Evolutionary conservation across 257 asterid genomes (phyloP), one percentile per base, ranked within the genome.

Genomic region (Sherardia arvensis): DNA sequence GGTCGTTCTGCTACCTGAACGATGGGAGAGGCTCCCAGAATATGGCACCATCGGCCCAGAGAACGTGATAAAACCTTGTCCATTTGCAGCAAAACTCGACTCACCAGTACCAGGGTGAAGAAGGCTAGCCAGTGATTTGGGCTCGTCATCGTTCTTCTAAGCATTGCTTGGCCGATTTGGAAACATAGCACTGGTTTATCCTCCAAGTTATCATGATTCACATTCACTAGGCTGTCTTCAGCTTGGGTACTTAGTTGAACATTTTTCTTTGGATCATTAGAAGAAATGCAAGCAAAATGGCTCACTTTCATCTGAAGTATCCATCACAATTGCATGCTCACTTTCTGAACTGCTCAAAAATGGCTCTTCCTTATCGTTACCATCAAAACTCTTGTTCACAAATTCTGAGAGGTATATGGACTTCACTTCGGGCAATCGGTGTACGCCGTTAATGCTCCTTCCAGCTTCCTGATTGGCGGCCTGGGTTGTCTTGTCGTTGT

Each of bases 1-100:
- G 58, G 97, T 79, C 14, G 97, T 75, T 75, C 99, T 93, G 81
- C 88, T 84, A 57, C 87, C 97, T 1, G 99, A 93, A 55, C 97
- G 88, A 72, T 79, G 80, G 65, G 99, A 93, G 48, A 76, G 51
- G 83, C 87, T 93, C 18, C 96, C 96, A 0, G 97, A 84, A 69
- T 49, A 61, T 5, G 92, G 51, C 51, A 43, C 70, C 34, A 85
- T 76, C 17, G 87, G 91, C 61, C 93, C 97, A 0, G 99, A 85
- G 72, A 71, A 81, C 49, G 85, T 72, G 27, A 83, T 71, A 38
- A 76, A 75, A 69, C 84, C 84, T 34, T 81, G 76, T 54, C 81
- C 81, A 8, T 75, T 76, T 33, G 82, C 78, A 22, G 97, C 79
- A 84, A 87, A 89, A 68, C 99, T 92, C 1, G 87, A 59, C 78